Conservation (phyloP, 805 yeast genomes). For the Hanseniaspora mollemarum region DNA sequence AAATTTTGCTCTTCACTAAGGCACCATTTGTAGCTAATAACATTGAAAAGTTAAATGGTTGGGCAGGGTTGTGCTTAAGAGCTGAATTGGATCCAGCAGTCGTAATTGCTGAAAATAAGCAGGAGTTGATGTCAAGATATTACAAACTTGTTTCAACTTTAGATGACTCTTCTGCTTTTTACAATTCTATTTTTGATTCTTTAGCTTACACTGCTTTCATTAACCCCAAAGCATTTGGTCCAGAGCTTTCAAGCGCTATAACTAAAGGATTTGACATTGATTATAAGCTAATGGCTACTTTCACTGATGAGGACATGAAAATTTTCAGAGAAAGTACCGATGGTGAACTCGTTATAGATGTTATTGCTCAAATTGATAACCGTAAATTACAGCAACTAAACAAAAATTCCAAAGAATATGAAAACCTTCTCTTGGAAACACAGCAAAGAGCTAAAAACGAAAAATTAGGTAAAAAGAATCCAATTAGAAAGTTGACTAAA, state of each 20-base stretch:
- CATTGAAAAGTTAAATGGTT: conserved; percentile 38
- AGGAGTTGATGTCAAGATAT: neutral
- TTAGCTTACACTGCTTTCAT: conserved; percentile 45
- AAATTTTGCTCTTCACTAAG: conserved; percentile 38
- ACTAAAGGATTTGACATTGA: conserved; percentile 32
- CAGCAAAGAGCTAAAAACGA: conserved; percentile 64
- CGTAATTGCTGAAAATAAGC: conserved; percentile 33
- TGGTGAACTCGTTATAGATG: conserved; percentile 58
- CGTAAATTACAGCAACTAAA: conserved; percentile 37
- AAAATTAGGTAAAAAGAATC: conserved; percentile 27
- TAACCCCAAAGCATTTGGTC: conserved; percentile 45
- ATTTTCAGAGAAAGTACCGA: conserved; percentile 57
- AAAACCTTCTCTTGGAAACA: conserved; percentile 82
- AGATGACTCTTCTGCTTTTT: conserved; percentile 25
- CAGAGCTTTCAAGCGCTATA: conserved; percentile 38
- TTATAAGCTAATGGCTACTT: conserved; percentile 27
- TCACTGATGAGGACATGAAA: conserved; percentile 41
- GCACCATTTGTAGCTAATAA: conserved; percentile 23
- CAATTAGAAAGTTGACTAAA: conserved; percentile 48
- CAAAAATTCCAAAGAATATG: conserved; percentile 74
- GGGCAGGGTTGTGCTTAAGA: conserved; percentile 66
- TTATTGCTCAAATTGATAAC: conserved; percentile 33
- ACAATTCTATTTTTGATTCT: conserved; percentile 41
- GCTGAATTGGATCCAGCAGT: conserved; percentile 54
- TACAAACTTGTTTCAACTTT: conserved; percentile 16